Conservation (phyloP, 306 rosid genomes). For the Glycine latifolia region DNA sequence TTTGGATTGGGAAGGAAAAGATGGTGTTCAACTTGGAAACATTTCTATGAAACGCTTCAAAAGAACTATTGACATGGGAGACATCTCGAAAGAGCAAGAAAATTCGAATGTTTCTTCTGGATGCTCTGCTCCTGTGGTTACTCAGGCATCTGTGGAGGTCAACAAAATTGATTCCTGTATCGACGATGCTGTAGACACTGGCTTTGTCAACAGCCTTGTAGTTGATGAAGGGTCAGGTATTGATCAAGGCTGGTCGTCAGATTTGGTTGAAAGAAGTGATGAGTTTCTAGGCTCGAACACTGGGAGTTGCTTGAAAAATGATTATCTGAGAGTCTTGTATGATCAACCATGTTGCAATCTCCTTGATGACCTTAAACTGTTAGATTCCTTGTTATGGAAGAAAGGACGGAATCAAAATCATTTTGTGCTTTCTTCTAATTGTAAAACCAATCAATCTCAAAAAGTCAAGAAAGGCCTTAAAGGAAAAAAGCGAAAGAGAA, state of each 20-base stretch:
- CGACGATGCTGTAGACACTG: constrained; percentile 52
- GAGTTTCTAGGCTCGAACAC: constrained; percentile 50
- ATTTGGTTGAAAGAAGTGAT: constrained; percentile 55
- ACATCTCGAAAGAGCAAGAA: constrained; percentile 57
- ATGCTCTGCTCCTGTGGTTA: constrained; percentile 62
- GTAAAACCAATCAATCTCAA: constrained; percentile 44
- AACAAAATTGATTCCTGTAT: constrained; percentile 55
- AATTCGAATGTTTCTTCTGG: constrained; percentile 64
- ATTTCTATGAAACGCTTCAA: constrained; percentile 44
- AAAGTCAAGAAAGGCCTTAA: constrained; percentile 44
- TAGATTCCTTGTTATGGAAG: constrained; percentile 69
- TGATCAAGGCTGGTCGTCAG: constrained; percentile 63
- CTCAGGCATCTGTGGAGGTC: constrained; percentile 58
- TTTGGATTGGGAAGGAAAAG: constrained; percentile 49
- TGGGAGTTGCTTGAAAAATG: constrained; percentile 48
- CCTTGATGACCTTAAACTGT: constrained; percentile 67
- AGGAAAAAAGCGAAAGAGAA: constrained; percentile 52
- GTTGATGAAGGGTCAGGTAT: constrained; percentile 70
- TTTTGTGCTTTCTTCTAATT: constrained; percentile 35
- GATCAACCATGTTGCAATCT: constrained; percentile 59
- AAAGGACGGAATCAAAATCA: constrained; percentile 52
- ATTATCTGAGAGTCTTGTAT: constrained; percentile 42
- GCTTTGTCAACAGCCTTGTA: constrained; percentile 51
- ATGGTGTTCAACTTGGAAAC: constrained; percentile 48
- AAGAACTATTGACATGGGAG: constrained; percentile 39